Evolutionary conservation across 441 rosid species (phyloP).

Genomic region (Isatis lusitanica): DNA sequence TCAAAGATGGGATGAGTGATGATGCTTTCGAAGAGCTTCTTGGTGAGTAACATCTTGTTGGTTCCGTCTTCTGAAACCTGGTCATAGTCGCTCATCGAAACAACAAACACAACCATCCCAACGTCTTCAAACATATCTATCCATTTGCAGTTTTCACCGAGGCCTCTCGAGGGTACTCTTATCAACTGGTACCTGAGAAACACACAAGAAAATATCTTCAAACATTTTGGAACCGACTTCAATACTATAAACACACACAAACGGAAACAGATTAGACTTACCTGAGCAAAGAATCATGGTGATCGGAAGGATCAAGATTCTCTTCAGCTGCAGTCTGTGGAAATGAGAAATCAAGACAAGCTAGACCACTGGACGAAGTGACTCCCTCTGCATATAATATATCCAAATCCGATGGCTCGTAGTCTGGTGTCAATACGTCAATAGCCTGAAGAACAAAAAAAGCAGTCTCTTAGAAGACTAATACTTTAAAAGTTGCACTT

Average conservation of each 20-base stretch:
- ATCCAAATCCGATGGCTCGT: slow-evolving; percentile 92
- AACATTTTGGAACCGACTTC: background rate
- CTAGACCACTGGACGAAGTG: slow-evolving; percentile 93
- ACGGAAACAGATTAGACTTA: slow-evolving; percentile 27
- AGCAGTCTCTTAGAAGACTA: slow-evolving; percentile 11
- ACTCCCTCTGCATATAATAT: slow-evolving; percentile 94
- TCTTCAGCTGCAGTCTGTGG: slow-evolving; percentile 67
- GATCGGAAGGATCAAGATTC: slow-evolving; percentile 63
- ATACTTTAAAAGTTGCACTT: background rate
- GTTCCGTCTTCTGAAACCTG: slow-evolving; percentile 57
- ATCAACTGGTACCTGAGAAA: slow-evolving; percentile 81
- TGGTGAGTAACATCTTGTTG: slow-evolving; percentile 77
- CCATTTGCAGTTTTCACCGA: slow-evolving; percentile 95
- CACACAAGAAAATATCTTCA: background rate
- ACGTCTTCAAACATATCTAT: slow-evolving; percentile 97
- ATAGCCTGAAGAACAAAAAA: slow-evolving; percentile 54
- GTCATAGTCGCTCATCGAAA: slow-evolving; percentile 81
- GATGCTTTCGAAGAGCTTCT: slow-evolving; percentile 81
- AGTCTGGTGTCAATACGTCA: slow-evolving; percentile 74
- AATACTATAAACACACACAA: background rate
- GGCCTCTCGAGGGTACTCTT: slow-evolving; percentile 80
- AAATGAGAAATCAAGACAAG: slow-evolving; percentile 85
- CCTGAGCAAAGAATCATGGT: slow-evolving; percentile 74
- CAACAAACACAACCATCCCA: slow-evolving; percentile 86
- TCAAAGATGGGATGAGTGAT: slow-evolving; percentile 84